Conservation (phyloP, 108 stramenopile genomes). For the Asterionellopsis glacialis region DNA sequence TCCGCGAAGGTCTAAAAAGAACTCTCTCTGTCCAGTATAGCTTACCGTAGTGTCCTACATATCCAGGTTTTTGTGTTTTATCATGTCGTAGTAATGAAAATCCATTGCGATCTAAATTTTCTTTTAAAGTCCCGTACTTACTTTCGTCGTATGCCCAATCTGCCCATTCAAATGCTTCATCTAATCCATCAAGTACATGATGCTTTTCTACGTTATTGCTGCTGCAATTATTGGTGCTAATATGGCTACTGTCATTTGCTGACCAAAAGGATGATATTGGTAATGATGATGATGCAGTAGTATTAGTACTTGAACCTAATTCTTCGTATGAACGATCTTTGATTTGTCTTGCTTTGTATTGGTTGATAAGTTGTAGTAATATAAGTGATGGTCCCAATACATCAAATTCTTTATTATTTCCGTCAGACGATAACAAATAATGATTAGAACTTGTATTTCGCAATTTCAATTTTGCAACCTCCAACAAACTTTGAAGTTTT, state of each 20-base stretch:
- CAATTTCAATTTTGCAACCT: slow-evolving; percentile 14
- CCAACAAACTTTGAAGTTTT: slow-evolving; percentile 13
- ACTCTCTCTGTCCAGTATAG: too few species aligned
- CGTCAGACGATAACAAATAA: neutral
- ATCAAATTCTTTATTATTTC: slow-evolving; percentile 3
- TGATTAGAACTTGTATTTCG: neutral
- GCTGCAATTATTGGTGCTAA: too few species aligned
- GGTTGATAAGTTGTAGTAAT: slow-evolving; percentile 18
- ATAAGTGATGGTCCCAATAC: slow-evolving; percentile 18
- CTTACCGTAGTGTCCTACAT: slow-evolving; percentile 26
- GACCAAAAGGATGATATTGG: neutral
- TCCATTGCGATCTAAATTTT: slow-evolving; percentile 2
- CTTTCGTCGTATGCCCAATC: slow-evolving; percentile 51
- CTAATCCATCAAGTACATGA: slow-evolving; percentile 20
- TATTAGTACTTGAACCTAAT: slow-evolving; percentile 8
- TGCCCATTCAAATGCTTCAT: slow-evolving; percentile 37
- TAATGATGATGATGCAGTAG: too few species aligned
- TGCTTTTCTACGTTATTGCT: neutral
- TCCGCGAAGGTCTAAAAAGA: too few species aligned
- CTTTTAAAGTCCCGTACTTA: slow-evolving; percentile 5
- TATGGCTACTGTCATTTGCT: too few species aligned
- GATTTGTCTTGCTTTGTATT: slow-evolving; percentile 16
- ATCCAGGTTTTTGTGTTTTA: slow-evolving; percentile 26
- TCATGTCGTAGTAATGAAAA: slow-evolving; percentile 22
- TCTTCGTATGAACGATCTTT: slow-evolving; percentile 19